Evolutionary conservation across 768 basidiomycete species (phyloP).

Genomic region (Mycena pura): DNA sequence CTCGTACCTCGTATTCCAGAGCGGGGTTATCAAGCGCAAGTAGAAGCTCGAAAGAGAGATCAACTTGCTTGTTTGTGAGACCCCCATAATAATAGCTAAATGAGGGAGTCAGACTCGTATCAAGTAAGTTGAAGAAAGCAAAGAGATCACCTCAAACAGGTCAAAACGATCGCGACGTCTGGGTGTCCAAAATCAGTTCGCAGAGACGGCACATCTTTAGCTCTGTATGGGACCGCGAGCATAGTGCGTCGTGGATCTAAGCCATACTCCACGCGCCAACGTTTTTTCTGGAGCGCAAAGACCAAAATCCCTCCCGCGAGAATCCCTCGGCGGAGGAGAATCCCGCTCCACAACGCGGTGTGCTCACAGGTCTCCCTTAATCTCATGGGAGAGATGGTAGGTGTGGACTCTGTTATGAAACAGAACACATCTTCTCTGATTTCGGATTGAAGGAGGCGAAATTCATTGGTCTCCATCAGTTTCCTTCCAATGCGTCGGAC

Average conservation of each 20-base stretch:
- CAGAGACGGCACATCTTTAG: constrained; percentile 55
- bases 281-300: constrained; percentile 43
- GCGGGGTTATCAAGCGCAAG: constrained; percentile 48
- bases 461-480: constrained; percentile 28
- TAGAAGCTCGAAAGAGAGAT: constrained; percentile 45
- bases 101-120: not conserved
- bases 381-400: not conserved
- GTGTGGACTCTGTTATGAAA: constrained; percentile 31
- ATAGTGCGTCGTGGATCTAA: constrained; percentile 48
- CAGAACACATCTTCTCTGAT: constrained; percentile 24
- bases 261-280: constrained; percentile 63
- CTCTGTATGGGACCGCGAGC: constrained; percentile 60
- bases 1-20: constrained; percentile 51
- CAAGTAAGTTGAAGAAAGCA: constrained; percentile 34
- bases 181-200: constrained; percentile 62
- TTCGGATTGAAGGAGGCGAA: constrained; percentile 25
- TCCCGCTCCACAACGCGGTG: constrained; percentile 32
- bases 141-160: constrained; percentile 51
- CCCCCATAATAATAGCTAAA: constrained; percentile 54
- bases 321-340: constrained; percentile 55
- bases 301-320: constrained; percentile 48
- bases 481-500: constrained; percentile 23
- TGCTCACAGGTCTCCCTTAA: constrained; percentile 10
- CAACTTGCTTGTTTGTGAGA: constrained; percentile 45
- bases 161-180: constrained; percentile 53